Evolutionary conservation across 805 yeast genomes (phyloP).

Genomic region (Candida schatavii): DNA sequence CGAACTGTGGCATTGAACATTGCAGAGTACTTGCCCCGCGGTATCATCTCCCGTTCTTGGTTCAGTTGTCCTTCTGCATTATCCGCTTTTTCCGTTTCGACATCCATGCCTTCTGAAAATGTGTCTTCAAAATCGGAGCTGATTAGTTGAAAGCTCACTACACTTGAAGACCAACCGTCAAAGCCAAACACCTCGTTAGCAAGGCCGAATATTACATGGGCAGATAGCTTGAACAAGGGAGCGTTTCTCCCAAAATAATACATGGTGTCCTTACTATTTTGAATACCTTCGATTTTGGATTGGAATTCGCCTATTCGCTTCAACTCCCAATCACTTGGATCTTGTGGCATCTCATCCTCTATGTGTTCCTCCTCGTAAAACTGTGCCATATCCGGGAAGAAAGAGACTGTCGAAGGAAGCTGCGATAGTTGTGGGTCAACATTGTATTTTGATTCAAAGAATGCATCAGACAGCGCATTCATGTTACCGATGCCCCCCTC

Average conservation of each 20-base stretch:
- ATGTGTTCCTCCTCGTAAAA: slow-evolving; percentile 8
- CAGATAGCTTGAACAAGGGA: slow-evolving; percentile 4
- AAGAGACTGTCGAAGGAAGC: slow-evolving; percentile 8
- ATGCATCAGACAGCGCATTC: not conserved
- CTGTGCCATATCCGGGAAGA: slow-evolving; percentile 16
- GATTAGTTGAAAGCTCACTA: slow-evolving; percentile 23
- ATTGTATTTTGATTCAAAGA: slow-evolving; percentile 9
- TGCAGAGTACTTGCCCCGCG: slow-evolving; percentile 14
- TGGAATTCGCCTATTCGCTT: slow-evolving; percentile 47
- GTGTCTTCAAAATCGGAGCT: slow-evolving; percentile 19
- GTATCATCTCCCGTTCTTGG: not conserved
- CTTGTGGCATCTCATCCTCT: slow-evolving; percentile 19
- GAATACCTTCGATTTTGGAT: slow-evolving; percentile 41
- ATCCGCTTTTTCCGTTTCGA: slow-evolving; percentile 10
- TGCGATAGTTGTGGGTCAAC: slow-evolving; percentile 4
- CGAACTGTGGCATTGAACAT: slow-evolving; percentile 28
- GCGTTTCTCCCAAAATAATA: slow-evolving; percentile 2
- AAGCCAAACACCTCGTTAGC: slow-evolving; percentile 56
- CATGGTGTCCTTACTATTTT: slow-evolving; percentile 15
- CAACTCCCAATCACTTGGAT: slow-evolving; percentile 43
- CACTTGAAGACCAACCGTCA: slow-evolving; percentile 54
- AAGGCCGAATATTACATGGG: slow-evolving; percentile 29
- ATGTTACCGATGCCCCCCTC: not conserved
- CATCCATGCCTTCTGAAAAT: no score
- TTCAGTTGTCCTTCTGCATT: not conserved